These are phyloP conservation scores for Verticillium zaregamsianum DNA, from an alignment of 2,329 filamentous ascomycete species.

Conservation along the genomic window DNA sequence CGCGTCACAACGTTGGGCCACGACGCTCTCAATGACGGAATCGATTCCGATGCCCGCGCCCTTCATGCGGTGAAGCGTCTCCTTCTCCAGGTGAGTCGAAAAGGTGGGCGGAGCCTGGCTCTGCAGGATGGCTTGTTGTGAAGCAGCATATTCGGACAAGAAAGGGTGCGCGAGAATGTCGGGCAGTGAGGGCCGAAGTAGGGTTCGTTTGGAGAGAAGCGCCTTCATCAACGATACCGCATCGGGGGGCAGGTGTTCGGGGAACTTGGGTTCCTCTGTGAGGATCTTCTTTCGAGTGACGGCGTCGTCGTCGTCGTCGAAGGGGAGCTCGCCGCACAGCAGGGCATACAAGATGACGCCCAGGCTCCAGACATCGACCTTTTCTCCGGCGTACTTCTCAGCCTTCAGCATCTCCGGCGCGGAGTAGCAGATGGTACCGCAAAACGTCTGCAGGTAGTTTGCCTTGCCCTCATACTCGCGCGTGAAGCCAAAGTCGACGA, in stretches of 20 bases:
- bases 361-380: constrained; percentile 94
- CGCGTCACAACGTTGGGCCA: constrained; percentile 83
- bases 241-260: constrained; percentile 72
- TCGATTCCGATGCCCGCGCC: constrained; percentile 93
- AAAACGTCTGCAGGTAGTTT: constrained; percentile 95
- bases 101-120: constrained; percentile 78
- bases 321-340: constrained; percentile 81
- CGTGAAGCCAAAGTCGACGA: constrained; percentile 97
- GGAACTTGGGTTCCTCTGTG: constrained; percentile 79
- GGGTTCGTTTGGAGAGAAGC: constrained; percentile 85
- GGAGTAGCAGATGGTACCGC: constrained; percentile 95
- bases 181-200: constrained; percentile 74
- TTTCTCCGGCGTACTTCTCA: constrained; percentile 96
- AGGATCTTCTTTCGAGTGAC: constrained; percentile 83
- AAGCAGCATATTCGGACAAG: constrained; percentile 77
- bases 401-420: constrained; percentile 98
- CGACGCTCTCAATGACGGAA: constrained; percentile 87
- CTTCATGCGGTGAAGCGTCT: constrained; percentile 87
- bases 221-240: constrained; percentile 72
- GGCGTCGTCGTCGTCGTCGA: constrained; percentile 92
- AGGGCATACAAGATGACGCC: constrained; percentile 82
- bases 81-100: constrained; percentile 80
- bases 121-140: constrained; percentile 86
- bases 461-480: constrained; percentile 93
- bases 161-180: constrained; percentile 89